A percentile compares a stretch with the other conserved stretches of the same genome.
Conservation (phyloP, 441 rosid genomes). For the Erodium chrysanthum region DNA sequence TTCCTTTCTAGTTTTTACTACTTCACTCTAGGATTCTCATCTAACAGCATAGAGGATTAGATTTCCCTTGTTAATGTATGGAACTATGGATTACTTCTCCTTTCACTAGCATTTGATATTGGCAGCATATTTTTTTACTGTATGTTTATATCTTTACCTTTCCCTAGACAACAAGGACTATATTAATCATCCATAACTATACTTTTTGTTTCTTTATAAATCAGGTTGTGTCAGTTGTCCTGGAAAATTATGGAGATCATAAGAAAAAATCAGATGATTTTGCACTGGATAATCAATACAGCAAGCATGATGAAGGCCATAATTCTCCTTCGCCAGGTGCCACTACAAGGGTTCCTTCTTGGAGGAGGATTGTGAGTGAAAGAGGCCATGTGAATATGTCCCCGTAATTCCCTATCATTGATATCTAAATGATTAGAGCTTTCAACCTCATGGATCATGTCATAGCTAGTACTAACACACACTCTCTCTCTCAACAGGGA, state of each 20-base stretch:
- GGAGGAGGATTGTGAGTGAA: slow-evolving; percentile 63
- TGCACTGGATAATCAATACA: slow-evolving; percentile 24
- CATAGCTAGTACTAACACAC: slow-evolving; percentile 20
- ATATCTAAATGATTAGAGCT: neutral
- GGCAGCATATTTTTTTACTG: neutral
- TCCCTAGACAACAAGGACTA: neutral
- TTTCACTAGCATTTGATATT: neutral
- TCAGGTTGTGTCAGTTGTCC: slow-evolving; percentile 71
- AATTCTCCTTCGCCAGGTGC: slow-evolving; percentile 30
- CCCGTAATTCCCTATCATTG: slow-evolving; percentile 37
- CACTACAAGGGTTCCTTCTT: slow-evolving; percentile 49
- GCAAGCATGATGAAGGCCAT: slow-evolving; percentile 49
- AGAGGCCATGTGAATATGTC: slow-evolving; percentile 62
- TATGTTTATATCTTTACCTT: neutral
- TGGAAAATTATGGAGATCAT: slow-evolving; percentile 61
- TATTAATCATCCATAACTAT: slow-evolving; percentile 4
- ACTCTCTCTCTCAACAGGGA: slow-evolving; percentile 35
- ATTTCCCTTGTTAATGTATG: neutral
- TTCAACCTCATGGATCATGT: slow-evolving; percentile 3
- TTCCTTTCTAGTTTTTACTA: neutral
- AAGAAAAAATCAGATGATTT: slow-evolving; percentile 24
- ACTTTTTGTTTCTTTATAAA: slow-evolving; percentile 19
- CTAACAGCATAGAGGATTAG: neutral
- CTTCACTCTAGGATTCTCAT: neutral
- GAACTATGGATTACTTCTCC: neutral